Evolutionary conservation across 164 flowering plant genomes (phyloP).

Genomic region (Tetrastigma voinierianum): DNA sequence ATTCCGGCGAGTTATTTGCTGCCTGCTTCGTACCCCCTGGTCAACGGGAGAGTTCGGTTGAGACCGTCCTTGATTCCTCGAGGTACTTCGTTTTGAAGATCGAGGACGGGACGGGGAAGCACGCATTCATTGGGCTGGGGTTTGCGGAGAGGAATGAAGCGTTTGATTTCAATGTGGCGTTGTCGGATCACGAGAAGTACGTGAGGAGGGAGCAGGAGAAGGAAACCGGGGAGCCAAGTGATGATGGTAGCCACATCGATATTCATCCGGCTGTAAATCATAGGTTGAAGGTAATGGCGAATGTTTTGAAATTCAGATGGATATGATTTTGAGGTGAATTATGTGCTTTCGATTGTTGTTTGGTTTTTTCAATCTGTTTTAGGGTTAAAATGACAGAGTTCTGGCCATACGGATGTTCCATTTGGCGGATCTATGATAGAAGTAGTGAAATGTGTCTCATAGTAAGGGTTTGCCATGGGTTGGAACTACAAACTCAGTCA

Average conservation of each 20-base stretch:
- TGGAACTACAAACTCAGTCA: no score
- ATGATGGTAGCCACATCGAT: slow-evolving; percentile 58
- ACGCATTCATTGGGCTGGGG: slow-evolving; percentile 93
- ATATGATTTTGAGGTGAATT: neutral
- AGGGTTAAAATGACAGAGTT: no score
- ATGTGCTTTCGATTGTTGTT: neutral
- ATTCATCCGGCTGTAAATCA: slow-evolving; percentile 99
- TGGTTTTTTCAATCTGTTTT: neutral
- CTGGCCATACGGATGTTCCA: no score
- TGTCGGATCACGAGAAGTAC: slow-evolving; percentile 97
- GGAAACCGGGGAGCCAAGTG: slow-evolving; percentile 43
- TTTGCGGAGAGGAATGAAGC: slow-evolving; percentile 95
- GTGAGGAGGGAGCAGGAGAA: slow-evolving; percentile 79
- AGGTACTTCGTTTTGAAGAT: slow-evolving; percentile 92
- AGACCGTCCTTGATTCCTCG: slow-evolving; percentile 90
- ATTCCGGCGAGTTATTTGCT: slow-evolving; percentile 87
- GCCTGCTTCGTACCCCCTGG: slow-evolving; percentile 91
- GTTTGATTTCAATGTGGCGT: slow-evolving; percentile 97
- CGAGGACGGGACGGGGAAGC: slow-evolving; percentile 93
- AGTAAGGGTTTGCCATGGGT: no score
- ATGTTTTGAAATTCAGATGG: no score
- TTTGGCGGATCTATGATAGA: no score
- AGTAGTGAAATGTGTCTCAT: no score
- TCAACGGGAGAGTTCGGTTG: slow-evolving; percentile 81
- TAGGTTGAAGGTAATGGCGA: slow-evolving; percentile 67